Evolutionary conservation across 2,329 filamentous ascomycete genomes (phyloP), one percentile per base, ranked within the genome.

Genomic region (Alternaria rosae): DNA sequence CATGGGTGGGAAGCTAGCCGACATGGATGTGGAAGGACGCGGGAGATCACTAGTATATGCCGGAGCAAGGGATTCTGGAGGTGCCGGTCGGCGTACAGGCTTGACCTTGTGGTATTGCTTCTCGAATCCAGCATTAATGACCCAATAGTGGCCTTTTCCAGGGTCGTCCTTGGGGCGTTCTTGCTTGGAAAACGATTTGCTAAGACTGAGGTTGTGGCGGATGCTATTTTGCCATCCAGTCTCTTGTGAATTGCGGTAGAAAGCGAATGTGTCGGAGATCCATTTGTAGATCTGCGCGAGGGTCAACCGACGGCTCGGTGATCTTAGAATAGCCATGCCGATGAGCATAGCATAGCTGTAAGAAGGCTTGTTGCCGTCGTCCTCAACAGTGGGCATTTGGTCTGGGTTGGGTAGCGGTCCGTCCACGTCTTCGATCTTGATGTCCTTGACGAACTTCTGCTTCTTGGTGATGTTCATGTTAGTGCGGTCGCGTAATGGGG

Each of bases 191-290:
- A 98, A 98, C 48, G 92, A 92, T 82, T 98, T 98, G 85, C 97
- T 97, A 45, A 99, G 85, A 76, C 94, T 97, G 32, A 99, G 88
- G 72, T 99, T 99, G 81, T 99, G 95, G 32, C 95, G 91, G 78
- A 99, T 99, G 82, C 95, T 98, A 80, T 99, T 99, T 81, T 98
- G 94, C 95, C 95, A 99, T 66, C 95, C 94, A 11, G 92, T 89
- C 72, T 97, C 93, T 58, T 90, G 87, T 44, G 89, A 87, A 70
- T 88, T 90, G 83, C 77, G 77, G 67, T 98, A 99, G 81, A 94
- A 97, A 6, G 88, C 89, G 78, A 92, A 98, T 17, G 91, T 94
- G 77, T 96, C 92, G n/a, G 93, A 96, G 72, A 99, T 98, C 94
- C 95, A 99, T 77, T 97, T 97, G 86, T 98, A 99, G 70, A 99